Conservation (phyloP, 202 grass and related monocot species). For the Zizania palustris region DNA sequence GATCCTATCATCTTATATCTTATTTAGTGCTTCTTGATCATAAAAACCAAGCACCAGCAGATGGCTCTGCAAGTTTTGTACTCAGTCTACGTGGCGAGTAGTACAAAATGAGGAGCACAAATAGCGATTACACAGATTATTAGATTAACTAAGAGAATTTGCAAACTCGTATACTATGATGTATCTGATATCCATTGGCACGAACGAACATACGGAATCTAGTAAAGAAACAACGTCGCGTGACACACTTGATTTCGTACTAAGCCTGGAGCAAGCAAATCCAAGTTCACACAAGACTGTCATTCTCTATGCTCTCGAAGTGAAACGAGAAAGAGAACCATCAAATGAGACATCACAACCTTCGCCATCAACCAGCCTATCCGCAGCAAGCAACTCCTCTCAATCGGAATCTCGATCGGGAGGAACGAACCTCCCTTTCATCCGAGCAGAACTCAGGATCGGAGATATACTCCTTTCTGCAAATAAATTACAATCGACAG, state of each 20-base stretch:
- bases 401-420: neutral
- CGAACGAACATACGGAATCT: neutral
- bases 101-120: neutral
- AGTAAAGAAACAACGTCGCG: too few relatives aligned
- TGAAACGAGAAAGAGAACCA: neutral
- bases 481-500: neutral
- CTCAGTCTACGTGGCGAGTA: neutral
- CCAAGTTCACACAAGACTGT: neutral
- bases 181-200: neutral
- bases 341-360: neutral
- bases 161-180: neutral
- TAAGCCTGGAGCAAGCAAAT: neutral
- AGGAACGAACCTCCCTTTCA: conserved; percentile 1
- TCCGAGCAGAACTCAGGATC: neutral
- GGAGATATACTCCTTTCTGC: neutral
- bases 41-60: neutral
- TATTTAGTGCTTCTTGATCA: neutral
- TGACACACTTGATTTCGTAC: neutral
- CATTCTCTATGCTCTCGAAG: neutral
- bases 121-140: neutral
- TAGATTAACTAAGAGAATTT: too few relatives aligned
- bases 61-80: neutral
- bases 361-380: neutral
- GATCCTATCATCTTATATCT: neutral
- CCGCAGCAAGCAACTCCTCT: conserved; percentile 13